phyloP scores from a whole-genome alignment of 352 stramenopile genomes.

The Phytopythium delawarense region DNA sequence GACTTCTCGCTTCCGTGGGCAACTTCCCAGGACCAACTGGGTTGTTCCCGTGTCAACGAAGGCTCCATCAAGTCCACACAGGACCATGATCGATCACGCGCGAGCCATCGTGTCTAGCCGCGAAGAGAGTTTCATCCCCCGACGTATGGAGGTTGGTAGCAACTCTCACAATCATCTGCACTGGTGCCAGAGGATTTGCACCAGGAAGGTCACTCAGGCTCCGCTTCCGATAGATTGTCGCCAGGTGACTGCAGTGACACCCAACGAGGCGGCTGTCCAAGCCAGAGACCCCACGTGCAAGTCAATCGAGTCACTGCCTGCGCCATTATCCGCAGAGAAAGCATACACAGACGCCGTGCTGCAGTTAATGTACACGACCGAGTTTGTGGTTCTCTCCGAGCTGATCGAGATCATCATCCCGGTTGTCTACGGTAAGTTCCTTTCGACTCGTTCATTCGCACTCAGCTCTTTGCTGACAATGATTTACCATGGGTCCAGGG shows the following conservation, averaged over 20 bases:
- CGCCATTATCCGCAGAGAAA: neutral
- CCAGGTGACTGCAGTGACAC: neutral
- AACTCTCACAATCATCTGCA: neutral
- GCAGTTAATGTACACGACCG: neutral
- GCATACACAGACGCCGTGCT: neutral
- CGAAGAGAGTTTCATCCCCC: neutral
- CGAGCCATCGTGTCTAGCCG: neutral
- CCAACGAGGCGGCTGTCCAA: neutral
- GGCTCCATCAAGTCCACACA: neutral
- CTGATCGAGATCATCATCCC: constrained; percentile 2
- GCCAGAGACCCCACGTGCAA: neutral
- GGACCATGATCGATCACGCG: neutral
- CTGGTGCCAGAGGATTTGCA: neutral
- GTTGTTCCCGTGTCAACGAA: neutral
- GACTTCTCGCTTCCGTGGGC: neutral
- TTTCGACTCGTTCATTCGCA: neutral
- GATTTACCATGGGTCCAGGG: neutral
- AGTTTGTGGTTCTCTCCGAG: neutral
- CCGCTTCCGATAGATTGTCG: neutral
- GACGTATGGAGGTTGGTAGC: neutral
- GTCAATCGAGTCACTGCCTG: neutral
- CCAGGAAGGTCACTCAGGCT: neutral
- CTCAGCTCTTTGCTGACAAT: neutral
- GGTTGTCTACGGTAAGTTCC: neutral
- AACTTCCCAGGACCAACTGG: neutral